These are phyloP conservation scores for Xylaria hypoxylon DNA, from an alignment of 2,329 filamentous ascomycete species.

Conservation along the genomic window DNA sequence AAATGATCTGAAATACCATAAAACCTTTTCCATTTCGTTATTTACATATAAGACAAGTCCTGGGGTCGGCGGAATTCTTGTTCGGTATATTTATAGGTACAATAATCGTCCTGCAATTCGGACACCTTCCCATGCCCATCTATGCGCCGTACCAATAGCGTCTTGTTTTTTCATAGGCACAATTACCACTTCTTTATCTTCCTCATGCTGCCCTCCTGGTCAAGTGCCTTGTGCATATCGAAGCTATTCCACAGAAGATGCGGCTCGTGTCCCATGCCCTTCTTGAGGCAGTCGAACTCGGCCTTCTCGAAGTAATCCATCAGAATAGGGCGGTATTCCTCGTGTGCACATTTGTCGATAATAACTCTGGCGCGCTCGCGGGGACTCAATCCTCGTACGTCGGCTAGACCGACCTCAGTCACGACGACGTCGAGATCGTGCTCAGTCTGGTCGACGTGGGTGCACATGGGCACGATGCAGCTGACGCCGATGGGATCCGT, in stretches of 20 bases:
- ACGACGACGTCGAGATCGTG: slow-evolving; percentile 92
- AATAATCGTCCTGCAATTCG: slow-evolving; percentile 7
- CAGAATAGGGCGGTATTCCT: slow-evolving; percentile 84
- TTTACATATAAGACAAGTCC: slow-evolving; percentile 8
- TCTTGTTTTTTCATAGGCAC: neutral
- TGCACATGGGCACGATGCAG: slow-evolving; percentile 95
- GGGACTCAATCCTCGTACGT: slow-evolving; percentile 84
- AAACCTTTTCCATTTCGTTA: neutral
- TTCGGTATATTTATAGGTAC: slow-evolving; percentile 11
- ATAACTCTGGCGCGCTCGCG: slow-evolving; percentile 85
- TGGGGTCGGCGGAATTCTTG: neutral
- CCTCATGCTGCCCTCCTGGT: slow-evolving; percentile 85
- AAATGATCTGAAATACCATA: neutral
- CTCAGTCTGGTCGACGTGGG: slow-evolving; percentile 92
- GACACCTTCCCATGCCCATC: slow-evolving; percentile 2
- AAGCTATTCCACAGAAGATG: slow-evolving; percentile 88
- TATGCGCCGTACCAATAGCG: slow-evolving; percentile 1
- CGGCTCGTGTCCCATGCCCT: slow-evolving; percentile 91
- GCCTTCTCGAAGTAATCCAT: slow-evolving; percentile 86
- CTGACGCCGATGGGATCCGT: slow-evolving; percentile 83
- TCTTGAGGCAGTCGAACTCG: slow-evolving; percentile 85
- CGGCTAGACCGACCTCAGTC: slow-evolving; percentile 79
- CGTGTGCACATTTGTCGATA: slow-evolving; percentile 87
- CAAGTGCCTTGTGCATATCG: slow-evolving; percentile 87
- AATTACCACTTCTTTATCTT: slow-evolving; percentile 75